Base-by-base conservation (phyloP, 2,329 filamentous ascomycete genomes). In the Cercospora berteroae region DNA sequence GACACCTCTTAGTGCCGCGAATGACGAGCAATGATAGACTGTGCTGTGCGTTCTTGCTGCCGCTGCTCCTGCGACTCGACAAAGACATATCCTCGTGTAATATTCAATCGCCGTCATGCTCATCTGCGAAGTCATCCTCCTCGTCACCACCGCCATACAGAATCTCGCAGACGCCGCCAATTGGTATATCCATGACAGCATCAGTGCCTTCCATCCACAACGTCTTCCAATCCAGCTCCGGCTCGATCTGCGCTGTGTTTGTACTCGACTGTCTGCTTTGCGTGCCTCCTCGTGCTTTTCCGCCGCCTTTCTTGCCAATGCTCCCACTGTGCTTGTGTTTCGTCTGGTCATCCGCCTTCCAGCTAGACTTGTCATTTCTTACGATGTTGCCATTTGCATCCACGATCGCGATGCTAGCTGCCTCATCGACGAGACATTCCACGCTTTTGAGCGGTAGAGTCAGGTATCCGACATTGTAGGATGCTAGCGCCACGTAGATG, bases 191-290 rank as follows among this genome's bases (percentile, higher is more conserved):
- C 91, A 99, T 91, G 7, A 98, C 95, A 1, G 93, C 95, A 83
- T 99, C 95, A 0, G 95, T 99, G 18, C 95, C 93, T 74, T 92
- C 89, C 75, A 89, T 93, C 95, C 95, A 99, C 18, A 96, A 85
- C 67, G 84, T 86, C 75, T 85, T 89, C 94, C 95, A 98, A 76
- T 93, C 86, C 71, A 86, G 79, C 59, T 82, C 78, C 69, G 65
- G 66, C 16, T 69, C 62, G 23, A 79, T 39, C 58, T 72, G 69
- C 33, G 62, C 67, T 55, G 71, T 74, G 5, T 50, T 73, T 63
- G 67, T 74, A 42, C 80, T 82, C 31, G 75, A 75, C 48, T 78
- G 78, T 36, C 74, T 69, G 61, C 74, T 76, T 64, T 76, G 81
- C 74, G 62, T 80, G 75, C 74, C 78, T 74, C 70, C 64, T 62